These are phyloP conservation scores for Coemansia furcata DNA, from an alignment of 192 early-diverging fungal genomes.

Conservation along the genomic window DNA sequence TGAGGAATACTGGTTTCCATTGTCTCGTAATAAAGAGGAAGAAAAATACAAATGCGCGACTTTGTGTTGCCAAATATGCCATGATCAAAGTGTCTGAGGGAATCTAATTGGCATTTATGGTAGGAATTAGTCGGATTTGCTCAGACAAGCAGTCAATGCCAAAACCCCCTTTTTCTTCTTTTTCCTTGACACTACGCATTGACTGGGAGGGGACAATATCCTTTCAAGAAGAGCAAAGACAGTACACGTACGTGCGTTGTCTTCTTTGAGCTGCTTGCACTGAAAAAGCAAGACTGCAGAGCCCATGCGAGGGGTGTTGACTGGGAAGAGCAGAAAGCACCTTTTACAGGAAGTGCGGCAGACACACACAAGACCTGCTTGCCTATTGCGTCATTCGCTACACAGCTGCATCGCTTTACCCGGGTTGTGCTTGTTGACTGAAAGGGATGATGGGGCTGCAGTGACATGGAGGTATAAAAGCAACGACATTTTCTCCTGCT, in stretches of 20 bases:
- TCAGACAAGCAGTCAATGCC: background rate
- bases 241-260: background rate
- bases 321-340: background rate
- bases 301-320: background rate
- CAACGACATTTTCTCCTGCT: background rate
- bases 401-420: background rate
- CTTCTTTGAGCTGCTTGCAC: background rate
- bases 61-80: background rate
- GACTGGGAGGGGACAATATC: background rate
- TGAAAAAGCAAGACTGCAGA: background rate
- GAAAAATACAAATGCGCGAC: background rate
- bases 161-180: background rate
- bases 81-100: background rate
- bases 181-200: background rate
- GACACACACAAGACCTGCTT: background rate
- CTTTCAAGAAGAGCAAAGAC: background rate
- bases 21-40: background rate
- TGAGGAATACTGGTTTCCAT: slow-evolving; percentile 21
- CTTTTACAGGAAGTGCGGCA: background rate
- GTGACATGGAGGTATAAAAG: background rate
- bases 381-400: background rate
- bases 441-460: background rate
- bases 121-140: background rate
- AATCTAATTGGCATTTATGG: background rate
- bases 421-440: background rate